A percentile compares a stretch with the other conserved stretches of the same genome.
Evolutionary conservation across 164 flowering plant genomes (phyloP).

Genomic region (Brasenia schreberi): DNA sequence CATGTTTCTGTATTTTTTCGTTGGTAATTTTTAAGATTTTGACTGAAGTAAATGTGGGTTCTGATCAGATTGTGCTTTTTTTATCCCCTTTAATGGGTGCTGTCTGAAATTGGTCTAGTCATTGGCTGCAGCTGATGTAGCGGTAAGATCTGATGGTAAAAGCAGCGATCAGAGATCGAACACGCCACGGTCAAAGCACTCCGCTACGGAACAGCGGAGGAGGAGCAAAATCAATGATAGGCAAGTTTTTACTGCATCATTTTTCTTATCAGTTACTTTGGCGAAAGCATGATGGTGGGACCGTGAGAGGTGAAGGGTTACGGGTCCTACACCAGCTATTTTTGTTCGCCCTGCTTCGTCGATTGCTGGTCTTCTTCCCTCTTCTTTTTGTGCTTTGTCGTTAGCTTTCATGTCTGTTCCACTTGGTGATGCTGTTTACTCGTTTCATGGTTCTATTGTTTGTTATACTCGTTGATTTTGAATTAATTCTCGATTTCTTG

Average conservation of each 20-base stretch:
- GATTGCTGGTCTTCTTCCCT: neutral
- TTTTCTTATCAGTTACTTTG: neutral
- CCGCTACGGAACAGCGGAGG: slow-evolving; percentile 92
- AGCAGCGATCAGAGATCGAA: slow-evolving; percentile 46
- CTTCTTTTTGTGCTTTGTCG: neutral
- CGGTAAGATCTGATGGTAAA: slow-evolving; percentile 20
- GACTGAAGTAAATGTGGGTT: no score
- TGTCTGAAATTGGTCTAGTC: neutral
- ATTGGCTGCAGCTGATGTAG: slow-evolving; percentile 27
- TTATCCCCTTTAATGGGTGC: neutral
- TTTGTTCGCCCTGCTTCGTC: neutral
- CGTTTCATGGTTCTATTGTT: neutral
- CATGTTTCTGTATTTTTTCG: neutral
- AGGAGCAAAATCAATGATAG: slow-evolving; percentile 94
- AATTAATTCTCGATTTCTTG: neutral
- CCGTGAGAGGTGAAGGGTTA: no score
- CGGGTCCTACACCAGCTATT: neutral
- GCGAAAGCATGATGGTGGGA: no score
- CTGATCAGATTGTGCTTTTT: neutral
- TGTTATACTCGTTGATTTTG: neutral
- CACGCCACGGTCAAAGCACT: slow-evolving; percentile 78
- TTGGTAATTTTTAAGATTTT: neutral
- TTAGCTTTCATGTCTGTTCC: neutral
- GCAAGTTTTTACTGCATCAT: slow-evolving; percentile 20
- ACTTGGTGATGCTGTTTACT: neutral